Percentiles rank a stretch among this genome's conserved stretches.
These are phyloP conservation scores for Nannochloris sp. DNA, from an alignment of 139 green algal species.

Conservation along the genomic window DNA sequence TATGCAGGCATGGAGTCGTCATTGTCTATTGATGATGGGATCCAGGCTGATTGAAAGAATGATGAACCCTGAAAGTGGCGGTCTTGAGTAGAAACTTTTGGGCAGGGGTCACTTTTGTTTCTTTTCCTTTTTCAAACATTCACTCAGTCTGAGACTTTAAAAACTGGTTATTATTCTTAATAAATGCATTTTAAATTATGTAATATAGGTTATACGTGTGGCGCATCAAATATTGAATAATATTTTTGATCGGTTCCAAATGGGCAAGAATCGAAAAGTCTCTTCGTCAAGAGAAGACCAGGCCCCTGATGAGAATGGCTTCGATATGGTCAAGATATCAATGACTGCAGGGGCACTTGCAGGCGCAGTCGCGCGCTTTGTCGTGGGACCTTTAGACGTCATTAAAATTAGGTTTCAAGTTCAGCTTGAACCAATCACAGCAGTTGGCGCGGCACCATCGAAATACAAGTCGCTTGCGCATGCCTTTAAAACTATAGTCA, in stretches of 20 bases:
- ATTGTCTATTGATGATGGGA: slow-evolving; percentile 27
- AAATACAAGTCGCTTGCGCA: slow-evolving; percentile 88
- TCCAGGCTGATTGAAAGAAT: not conserved
- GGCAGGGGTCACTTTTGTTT: too few relatives aligned
- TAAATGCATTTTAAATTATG: not conserved
- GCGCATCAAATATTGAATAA: not conserved
- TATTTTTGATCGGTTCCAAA: not conserved
- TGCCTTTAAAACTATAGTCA: slow-evolving; percentile 71
- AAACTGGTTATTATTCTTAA: not conserved
- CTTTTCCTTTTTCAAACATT: not conserved
- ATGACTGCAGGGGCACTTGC: slow-evolving; percentile 68
- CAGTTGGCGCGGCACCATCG: not conserved
- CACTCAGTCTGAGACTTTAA: not conserved
- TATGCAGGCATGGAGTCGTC: slow-evolving; percentile 15
- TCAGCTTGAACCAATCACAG: slow-evolving; percentile 56
- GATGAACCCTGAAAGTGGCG: too few relatives aligned
- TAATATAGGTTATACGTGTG: not conserved
- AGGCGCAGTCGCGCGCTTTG: slow-evolving; percentile 68
- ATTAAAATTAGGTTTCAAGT: slow-evolving; percentile 96
- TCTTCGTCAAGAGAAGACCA: not conserved
- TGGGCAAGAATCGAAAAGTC: not conserved
- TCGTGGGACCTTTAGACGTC: slow-evolving; percentile 87
- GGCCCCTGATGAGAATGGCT: too few relatives aligned
- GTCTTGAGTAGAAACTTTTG: too few relatives aligned
- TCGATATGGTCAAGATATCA: not conserved